These are phyloP conservation scores for Carex arenaria DNA, from an alignment of 202 grass and related monocot species.

Conservation along the genomic window DNA sequence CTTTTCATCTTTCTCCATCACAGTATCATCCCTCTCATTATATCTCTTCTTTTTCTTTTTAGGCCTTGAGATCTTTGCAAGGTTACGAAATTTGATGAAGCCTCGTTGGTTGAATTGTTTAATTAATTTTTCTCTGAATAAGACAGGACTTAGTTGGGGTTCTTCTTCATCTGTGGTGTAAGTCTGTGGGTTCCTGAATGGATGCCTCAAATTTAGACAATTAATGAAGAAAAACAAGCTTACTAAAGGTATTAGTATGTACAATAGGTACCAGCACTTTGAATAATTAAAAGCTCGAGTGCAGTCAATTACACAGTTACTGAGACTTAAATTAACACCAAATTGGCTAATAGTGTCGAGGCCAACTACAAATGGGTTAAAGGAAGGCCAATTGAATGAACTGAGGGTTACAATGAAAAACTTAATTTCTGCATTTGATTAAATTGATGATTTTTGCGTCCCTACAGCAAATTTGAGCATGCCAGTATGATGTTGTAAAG, in stretches of 20 bases:
- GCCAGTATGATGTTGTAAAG: neutral
- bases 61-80: slow-evolving; percentile 74
- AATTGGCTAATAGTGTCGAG: neutral
- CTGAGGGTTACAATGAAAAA: neutral
- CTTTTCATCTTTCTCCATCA: slow-evolving; percentile 17
- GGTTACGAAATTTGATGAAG: slow-evolving; percentile 63
- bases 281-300: neutral
- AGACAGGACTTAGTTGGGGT: slow-evolving; percentile 26
- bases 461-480: neutral
- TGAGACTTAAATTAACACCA: neutral
- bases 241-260: neutral
- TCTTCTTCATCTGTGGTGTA: neutral
- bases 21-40: neutral
- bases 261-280: neutral
- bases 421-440: neutral
- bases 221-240: neutral
- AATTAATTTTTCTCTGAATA: slow-evolving; percentile 56
- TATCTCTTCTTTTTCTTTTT: slow-evolving; percentile 40
- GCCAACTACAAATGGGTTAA: neutral
- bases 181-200: slow-evolving; percentile 3
- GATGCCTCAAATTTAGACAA: neutral
- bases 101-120: slow-evolving; percentile 77
- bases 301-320: neutral
- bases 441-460: neutral
- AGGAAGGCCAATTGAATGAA: neutral